Percentiles rank a stretch among this genome's conserved stretches.
Evolutionary conservation across 176 grass and related monocot genomes (phyloP).

Genomic region (Carex scoparia): DNA sequence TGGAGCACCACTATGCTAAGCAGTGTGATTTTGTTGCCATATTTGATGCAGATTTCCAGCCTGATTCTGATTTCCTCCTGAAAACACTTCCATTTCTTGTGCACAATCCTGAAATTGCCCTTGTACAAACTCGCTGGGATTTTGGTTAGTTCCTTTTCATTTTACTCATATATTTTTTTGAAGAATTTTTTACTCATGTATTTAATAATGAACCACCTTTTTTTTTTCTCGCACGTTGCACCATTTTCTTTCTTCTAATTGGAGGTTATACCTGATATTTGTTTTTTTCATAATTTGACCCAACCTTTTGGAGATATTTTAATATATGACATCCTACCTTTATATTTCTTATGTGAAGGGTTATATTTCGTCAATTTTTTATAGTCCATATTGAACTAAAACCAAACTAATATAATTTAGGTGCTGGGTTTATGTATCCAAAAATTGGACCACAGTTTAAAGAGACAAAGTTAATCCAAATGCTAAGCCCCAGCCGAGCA

Average conservation of each 20-base stretch:
- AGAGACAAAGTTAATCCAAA: slow-evolving; percentile 9
- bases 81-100: slow-evolving; percentile 80
- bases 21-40: slow-evolving; percentile 80
- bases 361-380: not conserved
- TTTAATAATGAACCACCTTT: not conserved
- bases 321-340: not conserved
- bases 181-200: not conserved
- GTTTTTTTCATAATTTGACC: not conserved
- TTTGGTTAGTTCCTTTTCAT: slow-evolving; percentile 50
- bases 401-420: not conserved
- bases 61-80: slow-evolving; percentile 80
- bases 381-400: not conserved
- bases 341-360: not conserved
- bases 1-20: slow-evolving; percentile 66
- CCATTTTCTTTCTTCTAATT: not conserved
- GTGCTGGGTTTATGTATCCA: not conserved
- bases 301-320: not conserved
- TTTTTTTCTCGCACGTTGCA: not conserved
- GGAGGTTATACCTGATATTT: not conserved
- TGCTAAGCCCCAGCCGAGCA: not conserved
- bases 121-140: slow-evolving; percentile 89
- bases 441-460: not conserved
- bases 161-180: not conserved
- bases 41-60: slow-evolving; percentile 93
- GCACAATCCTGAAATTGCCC: slow-evolving; percentile 66